These are phyloP conservation scores for Aspergillus luchuensis DNA, from an alignment of 2,329 filamentous ascomycete species.

Conservation along the genomic window DNA sequence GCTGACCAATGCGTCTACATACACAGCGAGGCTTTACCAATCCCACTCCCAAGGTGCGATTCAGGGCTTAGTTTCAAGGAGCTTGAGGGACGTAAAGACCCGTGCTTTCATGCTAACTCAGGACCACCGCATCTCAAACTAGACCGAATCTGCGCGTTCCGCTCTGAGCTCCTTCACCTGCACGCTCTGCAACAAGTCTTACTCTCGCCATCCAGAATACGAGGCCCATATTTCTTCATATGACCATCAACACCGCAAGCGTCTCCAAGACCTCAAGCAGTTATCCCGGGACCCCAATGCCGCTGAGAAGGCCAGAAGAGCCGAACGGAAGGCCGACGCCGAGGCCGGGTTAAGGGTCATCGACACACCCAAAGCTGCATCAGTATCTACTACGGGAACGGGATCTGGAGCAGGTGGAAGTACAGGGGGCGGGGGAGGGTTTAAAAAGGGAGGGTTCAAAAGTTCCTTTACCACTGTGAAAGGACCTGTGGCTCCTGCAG, in stretches of 20 bases:
- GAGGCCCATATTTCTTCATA: constrained; percentile 93
- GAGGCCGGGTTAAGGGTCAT: constrained; percentile 44
- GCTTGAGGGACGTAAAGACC: not conserved
- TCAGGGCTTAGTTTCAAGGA: too few species aligned
- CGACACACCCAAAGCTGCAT: constrained; percentile 32
- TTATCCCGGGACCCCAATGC: constrained; percentile 47
- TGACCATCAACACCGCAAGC: constrained; percentile 91
- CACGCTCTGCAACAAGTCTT: constrained; percentile 88
- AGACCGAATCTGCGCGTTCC: constrained; percentile 68
- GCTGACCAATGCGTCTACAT: not conserved
- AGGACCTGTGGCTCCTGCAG: constrained; percentile 28
- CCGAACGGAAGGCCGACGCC: constrained; percentile 46
- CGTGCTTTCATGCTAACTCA: not conserved
- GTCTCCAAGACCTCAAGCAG: constrained; percentile 51
- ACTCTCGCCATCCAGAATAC: constrained; percentile 92
- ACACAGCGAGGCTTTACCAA: constrained; percentile 51
- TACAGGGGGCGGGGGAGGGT: constrained; percentile 44
- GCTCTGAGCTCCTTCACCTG: constrained; percentile 81
- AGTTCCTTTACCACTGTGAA: constrained; percentile 67
- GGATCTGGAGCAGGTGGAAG: constrained; percentile 24
- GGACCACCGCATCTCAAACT: not conserved
- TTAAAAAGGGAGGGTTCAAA: constrained; percentile 84
- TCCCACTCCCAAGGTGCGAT: constrained; percentile 47
- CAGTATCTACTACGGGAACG: constrained; percentile 15
- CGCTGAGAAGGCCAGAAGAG: constrained; percentile 45